These are phyloP conservation scores for Quercus alba DNA, from an alignment of 306 rosid species.

Conservation along the genomic window DNA sequence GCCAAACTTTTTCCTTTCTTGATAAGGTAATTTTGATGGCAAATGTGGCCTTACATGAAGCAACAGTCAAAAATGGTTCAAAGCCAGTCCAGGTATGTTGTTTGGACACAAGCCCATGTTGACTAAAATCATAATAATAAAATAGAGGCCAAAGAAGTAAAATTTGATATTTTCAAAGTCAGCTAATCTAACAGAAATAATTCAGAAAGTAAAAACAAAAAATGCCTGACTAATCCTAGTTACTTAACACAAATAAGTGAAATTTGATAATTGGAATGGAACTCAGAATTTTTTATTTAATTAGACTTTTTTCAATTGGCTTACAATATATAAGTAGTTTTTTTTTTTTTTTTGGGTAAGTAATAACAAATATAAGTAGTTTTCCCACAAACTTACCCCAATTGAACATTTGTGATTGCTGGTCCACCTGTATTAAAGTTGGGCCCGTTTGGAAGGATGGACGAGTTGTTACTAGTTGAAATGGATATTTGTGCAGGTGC, in stretches of 20 bases:
- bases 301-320: background rate
- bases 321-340: conserved; percentile 5
- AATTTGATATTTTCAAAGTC: background rate
- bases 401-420: conserved; percentile 32
- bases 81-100: background rate
- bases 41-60: background rate
- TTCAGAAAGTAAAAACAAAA: background rate
- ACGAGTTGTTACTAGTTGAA: conserved; percentile 30
- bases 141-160: background rate
- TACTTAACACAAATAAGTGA: background rate
- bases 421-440: conserved; percentile 30
- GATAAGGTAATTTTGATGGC: background rate
- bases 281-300: background rate
- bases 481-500: conserved; percentile 27
- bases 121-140: background rate
- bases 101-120: background rate
- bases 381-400: conserved; percentile 45
- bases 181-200: background rate
- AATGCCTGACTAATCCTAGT: background rate
- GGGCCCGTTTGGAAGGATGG: conserved; percentile 16
- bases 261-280: background rate
- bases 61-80: background rate
- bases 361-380: background rate
- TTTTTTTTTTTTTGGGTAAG: background rate
- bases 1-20: background rate